Evolutionary conservation across 306 rosid species (phyloP).

Genomic region (Acmispon strigosus): DNA sequence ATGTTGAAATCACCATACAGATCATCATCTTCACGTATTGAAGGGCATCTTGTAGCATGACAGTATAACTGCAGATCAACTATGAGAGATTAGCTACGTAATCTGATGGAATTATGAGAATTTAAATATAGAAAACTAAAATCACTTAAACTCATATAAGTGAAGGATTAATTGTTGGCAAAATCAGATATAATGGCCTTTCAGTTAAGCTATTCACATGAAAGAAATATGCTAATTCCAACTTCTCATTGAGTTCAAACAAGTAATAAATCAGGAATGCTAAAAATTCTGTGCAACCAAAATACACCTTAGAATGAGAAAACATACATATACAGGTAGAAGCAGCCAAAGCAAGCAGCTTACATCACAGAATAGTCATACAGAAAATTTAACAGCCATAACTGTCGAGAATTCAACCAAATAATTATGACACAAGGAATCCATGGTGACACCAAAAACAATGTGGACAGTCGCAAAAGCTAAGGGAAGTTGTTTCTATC

Average conservation of each 20-base stretch:
- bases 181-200: neutral
- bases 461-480: too few relatives aligned
- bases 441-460: too few relatives aligned
- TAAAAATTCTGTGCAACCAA: neutral
- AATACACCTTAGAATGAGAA: neutral
- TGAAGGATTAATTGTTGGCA: neutral
- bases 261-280: constrained; percentile 8
- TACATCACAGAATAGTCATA: too few relatives aligned
- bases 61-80: constrained; percentile 52
- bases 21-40: constrained; percentile 43
- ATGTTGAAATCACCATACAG: constrained; percentile 65
- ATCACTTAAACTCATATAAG: neutral
- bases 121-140: neutral
- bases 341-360: too few relatives aligned
- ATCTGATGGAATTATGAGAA: constrained; percentile 2
- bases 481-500: too few relatives aligned
- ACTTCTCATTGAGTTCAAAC: neutral
- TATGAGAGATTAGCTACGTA: constrained; percentile 14
- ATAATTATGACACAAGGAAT: neutral
- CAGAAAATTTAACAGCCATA: too few relatives aligned
- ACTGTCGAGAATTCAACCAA: neutral
- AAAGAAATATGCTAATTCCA: neutral
- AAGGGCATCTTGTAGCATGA: constrained; percentile 36
- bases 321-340: neutral
- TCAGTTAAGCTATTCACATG: neutral